Evolutionary conservation across 169 alveolate genomes (phyloP).

Genomic region (Hepatocystis sp.): DNA sequence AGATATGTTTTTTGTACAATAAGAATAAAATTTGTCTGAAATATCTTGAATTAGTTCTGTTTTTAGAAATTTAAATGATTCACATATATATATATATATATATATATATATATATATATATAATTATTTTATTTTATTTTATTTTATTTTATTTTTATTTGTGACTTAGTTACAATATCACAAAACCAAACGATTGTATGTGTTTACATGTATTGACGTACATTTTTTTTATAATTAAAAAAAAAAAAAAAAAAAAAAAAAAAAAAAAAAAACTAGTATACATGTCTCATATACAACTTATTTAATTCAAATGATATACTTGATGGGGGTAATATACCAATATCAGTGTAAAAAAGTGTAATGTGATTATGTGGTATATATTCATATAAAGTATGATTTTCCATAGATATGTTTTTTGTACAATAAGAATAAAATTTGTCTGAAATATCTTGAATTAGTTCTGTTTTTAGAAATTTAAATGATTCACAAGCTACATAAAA

Average conservation of each 20-base stretch:
- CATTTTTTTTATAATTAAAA: too few relatives aligned
- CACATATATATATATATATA: too few relatives aligned
- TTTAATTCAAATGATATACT: slow-evolving; percentile 47
- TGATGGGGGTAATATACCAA: slow-evolving; percentile 67
- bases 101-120: too few relatives aligned
- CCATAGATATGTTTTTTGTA: slow-evolving; percentile 26
- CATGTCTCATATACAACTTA: slow-evolving; percentile 45
- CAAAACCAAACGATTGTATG: too few relatives aligned
- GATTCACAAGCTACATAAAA: slow-evolving; percentile 70
- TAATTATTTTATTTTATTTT: too few relatives aligned
- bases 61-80: slow-evolving; percentile 64
- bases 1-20: slow-evolving; percentile 42
- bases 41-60: slow-evolving; percentile 32
- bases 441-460: slow-evolving; percentile 18
- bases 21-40: slow-evolving; percentile 17
- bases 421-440: slow-evolving; percentile 32
- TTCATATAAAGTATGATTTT: slow-evolving; percentile 33
- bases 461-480: slow-evolving; percentile 62
- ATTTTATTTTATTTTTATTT: too few relatives aligned
- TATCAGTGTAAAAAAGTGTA: slow-evolving; percentile 71
- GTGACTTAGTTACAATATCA: too few relatives aligned
- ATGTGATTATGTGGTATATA: slow-evolving; percentile 53
- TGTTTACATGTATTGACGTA: too few relatives aligned
- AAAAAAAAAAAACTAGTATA: neutral
- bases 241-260: too few relatives aligned